Percentiles rank a stretch among this genome's conserved stretches.
phyloP scores from a whole-genome alignment of 176 grass and related monocot species.

The Carex pumila region DNA sequence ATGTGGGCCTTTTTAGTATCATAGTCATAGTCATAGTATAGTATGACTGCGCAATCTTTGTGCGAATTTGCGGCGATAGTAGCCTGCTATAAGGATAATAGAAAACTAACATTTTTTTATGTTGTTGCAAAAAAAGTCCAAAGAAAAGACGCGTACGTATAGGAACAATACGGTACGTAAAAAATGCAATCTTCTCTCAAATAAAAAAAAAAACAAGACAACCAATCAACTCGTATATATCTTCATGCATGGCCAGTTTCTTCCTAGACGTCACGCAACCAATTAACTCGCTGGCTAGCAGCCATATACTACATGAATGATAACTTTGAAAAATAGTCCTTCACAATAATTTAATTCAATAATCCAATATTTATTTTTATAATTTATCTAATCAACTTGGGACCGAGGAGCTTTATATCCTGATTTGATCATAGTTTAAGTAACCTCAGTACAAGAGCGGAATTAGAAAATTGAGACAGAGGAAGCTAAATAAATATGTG shows the following conservation, averaged over 20 bases:
- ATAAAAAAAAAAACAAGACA: not conserved
- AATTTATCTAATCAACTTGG: too few species aligned
- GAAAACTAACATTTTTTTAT: not conserved
- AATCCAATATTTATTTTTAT: not conserved
- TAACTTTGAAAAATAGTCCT: not conserved
- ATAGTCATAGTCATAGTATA: too few species aligned
- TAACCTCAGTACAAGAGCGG: too few species aligned
- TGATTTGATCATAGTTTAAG: too few species aligned
- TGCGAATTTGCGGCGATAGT: not conserved
- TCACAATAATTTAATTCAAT: not conserved
- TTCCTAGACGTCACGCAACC: not conserved
- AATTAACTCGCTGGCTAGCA: not conserved
- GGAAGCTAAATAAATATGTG: too few species aligned
- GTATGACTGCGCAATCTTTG: not conserved
- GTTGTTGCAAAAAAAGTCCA: too few species aligned
- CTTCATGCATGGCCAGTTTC: not conserved
- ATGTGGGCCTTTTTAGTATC: not conserved
- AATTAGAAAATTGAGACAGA: too few species aligned
- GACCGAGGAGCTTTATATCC: too few species aligned
- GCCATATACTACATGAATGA: not conserved
- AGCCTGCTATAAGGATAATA: not conserved
- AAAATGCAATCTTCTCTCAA: not conserved
- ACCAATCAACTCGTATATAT: not conserved
- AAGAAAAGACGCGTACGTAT: too few species aligned
- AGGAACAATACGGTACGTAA: not conserved